Base-by-base conservation (phyloP, 2,329 filamentous ascomycete genomes). In the Ophiostoma perfectum region DNA sequence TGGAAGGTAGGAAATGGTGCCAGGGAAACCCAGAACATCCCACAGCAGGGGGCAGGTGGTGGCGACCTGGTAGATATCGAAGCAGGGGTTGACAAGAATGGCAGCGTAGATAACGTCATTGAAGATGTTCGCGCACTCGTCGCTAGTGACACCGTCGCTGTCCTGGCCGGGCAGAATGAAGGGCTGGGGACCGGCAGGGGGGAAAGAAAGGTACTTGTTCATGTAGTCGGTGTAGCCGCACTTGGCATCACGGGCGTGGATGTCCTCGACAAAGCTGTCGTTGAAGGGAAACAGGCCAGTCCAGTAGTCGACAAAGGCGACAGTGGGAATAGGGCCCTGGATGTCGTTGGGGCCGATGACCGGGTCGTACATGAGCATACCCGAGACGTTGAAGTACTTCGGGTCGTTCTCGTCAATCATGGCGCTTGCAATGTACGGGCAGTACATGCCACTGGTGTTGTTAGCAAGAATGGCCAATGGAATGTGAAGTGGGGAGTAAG, bases 291-390 rank as follows among this genome's bases (percentile, higher is more conserved):
- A 87, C 0, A 91, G 78, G 1, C 80, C 79, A 3, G 78, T 73
- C 83, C 85, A 87, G 74, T 86, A 83, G 72, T 90, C 85, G 9
- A 89, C 81, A 72, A 85, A 91, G 0, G 83, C 78, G 0, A 86
- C 81, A 0, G 82, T 80, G 0, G 87, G 83, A 9, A 86, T 78
- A 52, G 80, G 74, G 55, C 76, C 71, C 67, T 81, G 78, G 1
- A 84, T 69, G 2, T 75, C 75, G 64, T 84, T 80, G 11, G 83
- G 80, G 11, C 85, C 86, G 18, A 89, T 82, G 4, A 83, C 81
- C 0, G 90, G 90, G 72, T 93, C 90, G 74, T 92, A 91, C 70
- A 94, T 86, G 77, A 93, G 78, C 70, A 90, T 85, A 1, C 86
- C 88, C 42, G 85, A 81, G 5, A 93, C 76, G 75, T 93, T 84